Evolutionary conservation across 768 basidiomycete genomes (phyloP).

Genomic region (Strobilomyces dryophilus): DNA sequence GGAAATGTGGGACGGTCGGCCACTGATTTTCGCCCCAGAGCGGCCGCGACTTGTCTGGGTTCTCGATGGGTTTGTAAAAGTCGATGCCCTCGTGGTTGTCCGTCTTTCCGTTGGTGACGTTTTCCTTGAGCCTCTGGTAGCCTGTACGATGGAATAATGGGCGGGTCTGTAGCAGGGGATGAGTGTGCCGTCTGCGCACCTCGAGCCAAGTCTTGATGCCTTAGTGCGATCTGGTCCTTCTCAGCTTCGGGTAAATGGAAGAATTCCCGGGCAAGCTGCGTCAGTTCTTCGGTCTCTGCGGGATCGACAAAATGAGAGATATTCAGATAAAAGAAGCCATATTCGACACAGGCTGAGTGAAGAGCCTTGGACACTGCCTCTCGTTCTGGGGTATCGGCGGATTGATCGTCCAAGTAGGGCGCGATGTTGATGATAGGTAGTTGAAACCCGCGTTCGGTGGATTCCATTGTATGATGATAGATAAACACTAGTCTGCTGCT

Average conservation of each 20-base stretch:
- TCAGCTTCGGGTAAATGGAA: conserved; percentile 69
- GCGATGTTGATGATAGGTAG: conserved; percentile 74
- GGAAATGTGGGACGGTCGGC: conserved; percentile 59
- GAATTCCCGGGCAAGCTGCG: conserved; percentile 64
- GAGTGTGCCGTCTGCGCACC: conserved; percentile 40
- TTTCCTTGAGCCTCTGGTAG: conserved; percentile 76
- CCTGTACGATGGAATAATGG: conserved; percentile 41
- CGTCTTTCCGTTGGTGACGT: conserved; percentile 79
- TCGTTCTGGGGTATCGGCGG: conserved; percentile 29
- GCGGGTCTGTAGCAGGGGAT: background rate
- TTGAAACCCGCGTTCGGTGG: conserved; percentile 4
- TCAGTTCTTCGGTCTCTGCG: conserved; percentile 61
- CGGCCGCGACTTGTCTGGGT: conserved; percentile 64
- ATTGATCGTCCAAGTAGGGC: conserved; percentile 49
- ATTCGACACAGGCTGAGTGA: conserved; percentile 70
- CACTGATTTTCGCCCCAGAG: conserved; percentile 89
- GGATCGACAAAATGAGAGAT: conserved; percentile 54
- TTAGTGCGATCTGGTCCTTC: conserved; percentile 71
- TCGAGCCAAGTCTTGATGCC: conserved; percentile 67
- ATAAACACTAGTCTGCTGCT: too few relatives aligned
- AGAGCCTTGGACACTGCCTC: conserved; percentile 52
- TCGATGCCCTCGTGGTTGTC: conserved; percentile 87
- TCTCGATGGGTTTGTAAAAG: conserved; percentile 69
- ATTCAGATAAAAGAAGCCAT: conserved; percentile 89
- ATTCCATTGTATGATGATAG: conserved; percentile 7